These are phyloP conservation scores for Nematocida sp. DNA, from an alignment of 371 early-diverging fungal genomes.

Conservation along the genomic window DNA sequence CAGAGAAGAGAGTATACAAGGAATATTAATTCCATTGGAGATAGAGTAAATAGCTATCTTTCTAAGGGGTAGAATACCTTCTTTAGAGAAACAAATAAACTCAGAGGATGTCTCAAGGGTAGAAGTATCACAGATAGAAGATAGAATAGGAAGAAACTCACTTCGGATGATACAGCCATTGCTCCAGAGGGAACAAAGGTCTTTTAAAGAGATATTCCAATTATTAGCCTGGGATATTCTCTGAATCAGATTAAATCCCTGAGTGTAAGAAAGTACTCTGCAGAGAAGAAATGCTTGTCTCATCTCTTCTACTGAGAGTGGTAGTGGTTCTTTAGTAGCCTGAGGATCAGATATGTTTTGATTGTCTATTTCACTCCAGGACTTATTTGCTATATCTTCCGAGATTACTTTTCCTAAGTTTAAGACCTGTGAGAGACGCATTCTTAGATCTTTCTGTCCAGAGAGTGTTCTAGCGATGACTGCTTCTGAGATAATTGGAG, in stretches of 20 bases:
- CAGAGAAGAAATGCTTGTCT: conserved; percentile 80
- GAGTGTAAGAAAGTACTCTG: conserved; percentile 91
- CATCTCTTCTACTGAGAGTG: conserved; percentile 71
- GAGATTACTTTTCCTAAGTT: neutral
- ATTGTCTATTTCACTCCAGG: too few relatives aligned
- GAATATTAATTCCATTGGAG: conserved; percentile 77
- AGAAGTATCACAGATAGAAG: neutral
- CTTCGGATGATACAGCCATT: conserved; percentile 94
- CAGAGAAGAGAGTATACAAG: conserved; percentile 79
- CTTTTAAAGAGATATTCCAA: conserved; percentile 88
- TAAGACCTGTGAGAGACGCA: neutral
- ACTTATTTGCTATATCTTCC: neutral
- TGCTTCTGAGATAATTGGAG: conserved; percentile 89
- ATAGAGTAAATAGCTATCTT: conserved; percentile 74
- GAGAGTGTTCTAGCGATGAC: conserved; percentile 90
- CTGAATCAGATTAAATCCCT: conserved; percentile 94
- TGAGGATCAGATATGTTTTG: too few relatives aligned
- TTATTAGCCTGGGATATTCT: conserved; percentile 78
- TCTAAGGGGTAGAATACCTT: conserved; percentile 74
- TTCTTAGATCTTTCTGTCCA: conserved; percentile 81
- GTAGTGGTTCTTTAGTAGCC: neutral
- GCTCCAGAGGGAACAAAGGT: conserved; percentile 93
- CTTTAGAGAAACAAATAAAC: conserved; percentile 85
- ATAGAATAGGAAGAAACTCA: conserved; percentile 44
- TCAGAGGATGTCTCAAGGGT: conserved; percentile 65